Conservation (phyloP, 2,329 filamentous ascomycete species). For the Aureobasidium sp. region DNA sequence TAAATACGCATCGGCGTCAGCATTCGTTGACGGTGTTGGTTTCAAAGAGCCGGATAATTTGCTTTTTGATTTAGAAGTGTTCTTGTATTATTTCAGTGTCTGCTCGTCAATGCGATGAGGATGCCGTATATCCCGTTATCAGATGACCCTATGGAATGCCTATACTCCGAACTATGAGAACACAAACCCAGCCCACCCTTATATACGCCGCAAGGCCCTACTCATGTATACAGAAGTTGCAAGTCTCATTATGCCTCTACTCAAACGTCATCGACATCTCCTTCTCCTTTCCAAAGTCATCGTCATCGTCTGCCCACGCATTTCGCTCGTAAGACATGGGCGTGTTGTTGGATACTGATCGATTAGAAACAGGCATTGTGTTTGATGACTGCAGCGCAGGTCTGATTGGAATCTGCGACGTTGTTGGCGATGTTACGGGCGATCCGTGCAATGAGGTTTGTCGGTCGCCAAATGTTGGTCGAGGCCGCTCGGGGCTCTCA, state of each 20-base stretch:
- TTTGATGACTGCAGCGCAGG: constrained; percentile 21
- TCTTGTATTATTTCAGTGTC: constrained; percentile 1
- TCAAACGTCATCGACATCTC: constrained; percentile 46
- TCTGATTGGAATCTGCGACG: constrained; percentile 9
- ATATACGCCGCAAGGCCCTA: background rate
- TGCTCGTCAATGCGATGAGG: background rate
- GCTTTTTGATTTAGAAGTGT: background rate
- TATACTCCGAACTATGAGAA: background rate
- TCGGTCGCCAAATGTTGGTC: constrained; percentile 21
- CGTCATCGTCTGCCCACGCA: constrained; percentile 43
- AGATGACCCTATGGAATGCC: background rate
- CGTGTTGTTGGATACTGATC: constrained; percentile 13
- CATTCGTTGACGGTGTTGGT: background rate
- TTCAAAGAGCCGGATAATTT: too few relatives aligned
- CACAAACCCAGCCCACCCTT: background rate
- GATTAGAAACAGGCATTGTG: constrained; percentile 26
- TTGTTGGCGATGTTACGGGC: constrained; percentile 9
- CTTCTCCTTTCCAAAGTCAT: constrained; percentile 41
- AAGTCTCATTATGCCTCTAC: constrained; percentile 18
- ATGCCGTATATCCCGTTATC: background rate
- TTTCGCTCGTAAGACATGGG: constrained; percentile 30
- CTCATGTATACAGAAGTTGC: background rate
- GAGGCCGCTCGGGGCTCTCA: constrained; percentile 24
- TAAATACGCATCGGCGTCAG: background rate
- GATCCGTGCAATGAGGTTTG: constrained; percentile 19